Base-by-base conservation (phyloP, 768 basidiomycete species). In the Pleurotus citrinopileatus region DNA sequence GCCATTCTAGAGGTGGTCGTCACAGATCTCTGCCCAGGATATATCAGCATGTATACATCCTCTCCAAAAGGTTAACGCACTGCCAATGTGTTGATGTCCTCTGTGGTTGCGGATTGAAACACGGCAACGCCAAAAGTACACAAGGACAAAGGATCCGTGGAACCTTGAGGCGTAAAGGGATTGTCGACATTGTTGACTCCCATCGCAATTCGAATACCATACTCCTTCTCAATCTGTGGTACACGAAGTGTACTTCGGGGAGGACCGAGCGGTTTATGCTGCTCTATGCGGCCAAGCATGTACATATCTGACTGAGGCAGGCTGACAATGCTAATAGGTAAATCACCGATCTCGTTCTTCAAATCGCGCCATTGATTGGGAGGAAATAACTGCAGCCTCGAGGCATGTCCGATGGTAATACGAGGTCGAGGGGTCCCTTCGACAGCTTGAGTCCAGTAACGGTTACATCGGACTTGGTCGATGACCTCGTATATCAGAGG, bases 91-190 rank as follows among this genome's bases (percentile, higher is more conserved):
- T 69, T 64, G 54, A 80, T 73, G 50, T 77, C 80, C 12, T 60
- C 59, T 17, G 70, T 70, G 13, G 76, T 81, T 10, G 78, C 82
- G 29, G 78, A 72, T 62, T 85, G 85, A 61, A 84, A 86, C 26
- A 85, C 58, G 2, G 75, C 79, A 9, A 83, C 78, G 17, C 79
- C 82, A 42, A 87, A 75, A 29, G 80, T 73, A 46, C 82, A 79
- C 51, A 87, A 66, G 4, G 75, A 71, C n/a, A 87, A 67, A 7
- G 84, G 83, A 68, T 85, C 84, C 40, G 81, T 62, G 23, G 76
- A 77, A 48, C 85, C 86, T 68, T 87, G 85, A 36, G 85, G 86
- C 29, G 81, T 86, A 64, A 86, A 87, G 26, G 82, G 79, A 59
- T 87, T 87, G 57, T 78, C 79, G 60, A 85, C 76, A 60, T 86